phyloP scores from a whole-genome alignment of 208 protist species.

The Leishmania mexicana region DNA sequence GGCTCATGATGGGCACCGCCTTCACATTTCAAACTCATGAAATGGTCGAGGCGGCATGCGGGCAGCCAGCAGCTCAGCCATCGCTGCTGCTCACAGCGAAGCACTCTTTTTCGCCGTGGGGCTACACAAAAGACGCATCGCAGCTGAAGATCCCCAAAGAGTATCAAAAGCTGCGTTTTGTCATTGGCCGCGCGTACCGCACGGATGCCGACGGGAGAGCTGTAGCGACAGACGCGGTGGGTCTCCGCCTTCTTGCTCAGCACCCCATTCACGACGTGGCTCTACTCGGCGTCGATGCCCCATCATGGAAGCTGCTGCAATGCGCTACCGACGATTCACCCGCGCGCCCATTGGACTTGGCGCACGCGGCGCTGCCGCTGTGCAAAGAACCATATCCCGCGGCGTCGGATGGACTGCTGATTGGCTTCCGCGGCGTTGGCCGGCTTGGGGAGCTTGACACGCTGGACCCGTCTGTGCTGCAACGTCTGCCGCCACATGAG shows the following conservation, averaged over 20 bases:
- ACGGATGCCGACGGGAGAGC: constrained; percentile 29
- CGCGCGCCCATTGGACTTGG: background rate
- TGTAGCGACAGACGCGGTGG: constrained; percentile 23
- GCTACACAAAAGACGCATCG: constrained; percentile 52
- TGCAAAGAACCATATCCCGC: constrained; percentile 9
- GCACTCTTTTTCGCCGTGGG: constrained; percentile 81
- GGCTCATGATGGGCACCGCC: constrained; percentile 88
- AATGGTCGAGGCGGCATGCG: background rate
- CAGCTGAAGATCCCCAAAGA: constrained; percentile 76
- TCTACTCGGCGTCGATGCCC: constrained; percentile 33
- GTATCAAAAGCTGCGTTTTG: constrained; percentile 74
- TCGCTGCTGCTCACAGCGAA: constrained; percentile 74
- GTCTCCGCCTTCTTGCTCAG: constrained; percentile 45
- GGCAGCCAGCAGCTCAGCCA: background rate
- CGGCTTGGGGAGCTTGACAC: constrained; percentile 75
- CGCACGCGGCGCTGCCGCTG: constrained; percentile 14
- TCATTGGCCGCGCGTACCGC: constrained; percentile 54
- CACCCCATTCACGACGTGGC: constrained; percentile 72
- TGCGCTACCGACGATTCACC: background rate
- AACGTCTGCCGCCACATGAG: constrained; percentile 44
- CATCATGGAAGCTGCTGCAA: background rate
- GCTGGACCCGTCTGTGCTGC: constrained; percentile 67
- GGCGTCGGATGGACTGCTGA: constrained; percentile 18
- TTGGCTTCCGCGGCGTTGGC: constrained; percentile 66
- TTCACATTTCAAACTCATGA: constrained; percentile 34